Evolutionary conservation across 768 basidiomycete genomes (phyloP), one percentile per base, ranked within the genome.

Genomic region (Tricholoma sp.): DNA sequence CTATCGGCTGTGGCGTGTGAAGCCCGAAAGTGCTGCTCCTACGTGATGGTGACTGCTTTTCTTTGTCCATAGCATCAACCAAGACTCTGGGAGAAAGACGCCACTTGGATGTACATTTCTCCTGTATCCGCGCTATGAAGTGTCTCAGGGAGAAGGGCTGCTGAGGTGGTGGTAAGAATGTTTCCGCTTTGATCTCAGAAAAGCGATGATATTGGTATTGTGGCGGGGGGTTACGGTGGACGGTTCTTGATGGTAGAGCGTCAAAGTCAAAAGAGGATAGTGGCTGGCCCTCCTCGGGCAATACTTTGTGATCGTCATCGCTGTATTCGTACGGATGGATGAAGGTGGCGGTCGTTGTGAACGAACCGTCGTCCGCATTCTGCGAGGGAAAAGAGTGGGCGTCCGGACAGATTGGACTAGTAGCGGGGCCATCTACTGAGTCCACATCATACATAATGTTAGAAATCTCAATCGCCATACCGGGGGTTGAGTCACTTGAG

Each of bases 221-320:
- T 10, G 45, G 48, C 28, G 54, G 54, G 36, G 55, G 36, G 6
- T 53, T 31, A 7, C 28, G 44, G 18, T 42, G 50, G 44, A 54
- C 31, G 8, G 59, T 50, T 29, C 66, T 70, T 44, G 66, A 68
- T 20, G 81, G 81, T 13, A 83, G 71, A 9, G 75, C 69, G 54
- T 82, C 80, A 52, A 83, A 82, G 58, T 82, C 78, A 61, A 81
- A 82, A 9, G 74, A 56, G 4, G 73, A 68, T 5, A 80, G 62
- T 6, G 64, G 62, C 58, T 78, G 79, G 37, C 71, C 70, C 33
- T 71, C 71, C 54, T 75, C 71, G 0, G 77, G 74, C 17, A 61
- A 53, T 5, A 57, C 59, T 20, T 68, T 66, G 48, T 66, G 61
- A 12, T 70, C 69, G 39, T 65, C 65, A n/a, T 50, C 58, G 29